phyloP scores from a whole-genome alignment of 148 eudicot genomes.

The Pouteria glomerata region DNA sequence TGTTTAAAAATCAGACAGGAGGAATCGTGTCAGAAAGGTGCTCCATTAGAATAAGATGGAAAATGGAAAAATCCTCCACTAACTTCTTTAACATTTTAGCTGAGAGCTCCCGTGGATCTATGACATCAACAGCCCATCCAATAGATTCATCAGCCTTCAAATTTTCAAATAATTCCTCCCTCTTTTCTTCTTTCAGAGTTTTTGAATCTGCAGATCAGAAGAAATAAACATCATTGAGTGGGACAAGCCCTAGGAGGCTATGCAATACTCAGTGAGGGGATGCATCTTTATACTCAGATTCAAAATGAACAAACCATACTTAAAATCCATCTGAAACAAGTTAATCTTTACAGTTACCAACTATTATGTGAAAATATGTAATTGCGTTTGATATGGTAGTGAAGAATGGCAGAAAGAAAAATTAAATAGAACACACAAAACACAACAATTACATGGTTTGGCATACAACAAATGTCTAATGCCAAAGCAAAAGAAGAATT shows the following conservation, averaged over 20 bases:
- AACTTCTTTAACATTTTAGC: slow-evolving; percentile 93
- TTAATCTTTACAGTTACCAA: too few species aligned
- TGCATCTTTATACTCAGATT: neutral
- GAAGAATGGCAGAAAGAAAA: too few species aligned
- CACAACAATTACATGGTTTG: too few species aligned
- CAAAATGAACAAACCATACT: neutral
- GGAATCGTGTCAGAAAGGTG: slow-evolving; percentile 1
- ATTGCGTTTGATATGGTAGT: too few species aligned
- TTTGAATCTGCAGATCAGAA: slow-evolving; percentile 66
- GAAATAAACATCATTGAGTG: neutral
- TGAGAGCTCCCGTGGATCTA: slow-evolving; percentile 90
- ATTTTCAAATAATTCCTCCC: slow-evolving; percentile 86
- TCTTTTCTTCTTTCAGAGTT: slow-evolving; percentile 91
- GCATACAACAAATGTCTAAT: too few species aligned
- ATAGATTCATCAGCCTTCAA: slow-evolving; percentile 76
- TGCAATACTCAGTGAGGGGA: neutral
- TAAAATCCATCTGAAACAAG: too few species aligned
- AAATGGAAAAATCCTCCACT: slow-evolving; percentile 21
- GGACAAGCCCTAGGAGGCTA: neutral
- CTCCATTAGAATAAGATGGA: neutral
- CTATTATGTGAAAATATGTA: too few species aligned
- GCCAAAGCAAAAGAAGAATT: too few species aligned
- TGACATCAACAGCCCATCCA: slow-evolving; percentile 96
- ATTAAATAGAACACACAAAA: too few species aligned
- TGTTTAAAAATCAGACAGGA: slow-evolving; percentile 22